These are phyloP conservation scores for Halophytophthora batemanensis DNA, from an alignment of 352 stramenopile species.

Conservation along the genomic window DNA sequence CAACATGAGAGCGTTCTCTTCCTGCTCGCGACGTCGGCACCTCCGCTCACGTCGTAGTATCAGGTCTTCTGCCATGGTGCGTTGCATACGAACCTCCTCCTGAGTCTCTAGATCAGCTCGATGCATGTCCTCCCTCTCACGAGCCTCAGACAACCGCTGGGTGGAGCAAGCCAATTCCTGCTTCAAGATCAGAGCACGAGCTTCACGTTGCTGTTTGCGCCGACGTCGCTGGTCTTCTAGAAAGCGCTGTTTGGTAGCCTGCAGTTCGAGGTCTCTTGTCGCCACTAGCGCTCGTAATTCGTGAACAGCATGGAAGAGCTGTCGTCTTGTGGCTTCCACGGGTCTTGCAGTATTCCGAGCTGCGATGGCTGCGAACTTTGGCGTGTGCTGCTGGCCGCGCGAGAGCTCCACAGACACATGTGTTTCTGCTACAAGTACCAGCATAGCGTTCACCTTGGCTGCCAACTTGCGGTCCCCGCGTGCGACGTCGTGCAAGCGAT, in stretches of 20 bases:
- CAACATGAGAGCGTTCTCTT: slow-evolving; percentile 48
- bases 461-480: slow-evolving; percentile 29
- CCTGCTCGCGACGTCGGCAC: slow-evolving; percentile 31
- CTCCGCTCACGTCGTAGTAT: slow-evolving; percentile 29
- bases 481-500: slow-evolving; percentile 52
- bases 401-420: slow-evolving; percentile 34
- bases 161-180: slow-evolving; percentile 20
- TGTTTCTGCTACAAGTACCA: slow-evolving; percentile 58
- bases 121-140: slow-evolving; percentile 37
- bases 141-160: slow-evolving; percentile 30
- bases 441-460: slow-evolving; percentile 38
- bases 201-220: slow-evolving; percentile 13
- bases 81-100: slow-evolving; percentile 42
- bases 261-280: slow-evolving; percentile 26
- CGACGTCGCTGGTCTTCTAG: slow-evolving; percentile 19
- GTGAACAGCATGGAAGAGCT: slow-evolving; percentile 52
- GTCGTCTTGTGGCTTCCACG: slow-evolving; percentile 34
- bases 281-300: slow-evolving; percentile 30
- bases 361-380: slow-evolving; percentile 32
- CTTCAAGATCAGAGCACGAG: slow-evolving; percentile 14
- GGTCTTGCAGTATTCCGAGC: slow-evolving; percentile 26
- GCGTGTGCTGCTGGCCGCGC: slow-evolving; percentile 14
- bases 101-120: slow-evolving; percentile 42
- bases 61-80: slow-evolving; percentile 30
- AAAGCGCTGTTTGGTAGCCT: slow-evolving; percentile 28